Conservation (phyloP, 352 stramenopile species). For the Pythium rhizo-oryzae region DNA sequence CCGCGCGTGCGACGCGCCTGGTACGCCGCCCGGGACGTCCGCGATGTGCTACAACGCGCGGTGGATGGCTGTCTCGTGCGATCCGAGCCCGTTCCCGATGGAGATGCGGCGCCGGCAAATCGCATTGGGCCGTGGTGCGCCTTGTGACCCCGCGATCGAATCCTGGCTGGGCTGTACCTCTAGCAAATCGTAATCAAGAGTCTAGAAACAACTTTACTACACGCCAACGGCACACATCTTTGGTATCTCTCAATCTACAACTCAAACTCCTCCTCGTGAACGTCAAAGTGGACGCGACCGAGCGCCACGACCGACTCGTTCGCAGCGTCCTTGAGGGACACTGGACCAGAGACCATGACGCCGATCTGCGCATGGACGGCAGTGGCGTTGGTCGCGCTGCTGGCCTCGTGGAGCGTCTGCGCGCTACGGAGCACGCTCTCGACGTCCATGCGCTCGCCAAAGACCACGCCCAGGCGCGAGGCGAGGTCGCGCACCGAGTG, state of each 20-base stretch:
- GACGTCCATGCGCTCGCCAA: conserved; percentile 12
- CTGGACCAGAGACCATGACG: conserved; percentile 21
- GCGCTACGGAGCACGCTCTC: background rate
- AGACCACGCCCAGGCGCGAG: conserved; percentile 6
- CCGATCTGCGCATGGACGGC: conserved; percentile 6
- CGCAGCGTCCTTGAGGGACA: conserved; percentile 21
- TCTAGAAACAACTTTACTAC: no score
- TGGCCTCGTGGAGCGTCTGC: background rate
- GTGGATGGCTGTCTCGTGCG: conserved; percentile 16
- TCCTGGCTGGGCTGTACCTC: conserved; percentile 1
- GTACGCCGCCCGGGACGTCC: background rate
- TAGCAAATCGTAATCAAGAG: background rate
- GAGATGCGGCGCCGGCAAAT: conserved; percentile 17
- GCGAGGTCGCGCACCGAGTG: conserved; percentile 39
- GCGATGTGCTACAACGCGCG: conserved; percentile 24
- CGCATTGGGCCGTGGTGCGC: background rate
- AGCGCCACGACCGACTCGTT: conserved; percentile 12
- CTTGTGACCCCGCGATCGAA: conserved; percentile 3
- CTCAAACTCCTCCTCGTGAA: conserved; percentile 30
- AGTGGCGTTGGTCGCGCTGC: background rate
- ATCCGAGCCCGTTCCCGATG: conserved; percentile 13
- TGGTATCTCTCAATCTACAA: conserved; percentile 6
- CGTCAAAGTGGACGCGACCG: conserved; percentile 13
- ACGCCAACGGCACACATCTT: no score
- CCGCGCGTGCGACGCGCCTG: conserved; percentile 28